These are phyloP conservation scores for Dactylorhiza incarnata DNA, from an alignment of 106 monocot species.

Conservation along the genomic window DNA sequence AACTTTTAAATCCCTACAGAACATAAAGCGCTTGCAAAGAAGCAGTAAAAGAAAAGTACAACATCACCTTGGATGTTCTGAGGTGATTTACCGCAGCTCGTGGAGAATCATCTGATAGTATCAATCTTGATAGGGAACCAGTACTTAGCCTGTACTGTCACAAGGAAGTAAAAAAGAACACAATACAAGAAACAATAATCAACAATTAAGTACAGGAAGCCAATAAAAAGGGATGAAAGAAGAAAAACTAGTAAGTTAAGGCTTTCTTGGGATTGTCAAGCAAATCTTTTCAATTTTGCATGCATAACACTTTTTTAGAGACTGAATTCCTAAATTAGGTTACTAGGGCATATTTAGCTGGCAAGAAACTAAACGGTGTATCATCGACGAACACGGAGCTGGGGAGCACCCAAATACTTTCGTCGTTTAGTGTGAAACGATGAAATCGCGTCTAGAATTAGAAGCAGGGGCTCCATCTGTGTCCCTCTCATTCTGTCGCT, in stretches of 20 bases:
- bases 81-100: slow-evolving; percentile 82
- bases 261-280: not conserved
- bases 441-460: too few relatives aligned
- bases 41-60: not conserved
- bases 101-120: slow-evolving; percentile 94
- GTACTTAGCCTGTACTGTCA: slow-evolving; percentile 72
- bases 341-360: too few relatives aligned
- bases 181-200: not conserved
- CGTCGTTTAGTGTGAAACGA: too few relatives aligned
- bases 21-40: not conserved
- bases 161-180: not conserved
- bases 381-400: too few relatives aligned
- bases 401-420: too few relatives aligned
- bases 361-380: too few relatives aligned
- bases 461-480: too few relatives aligned
- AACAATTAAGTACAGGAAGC: not conserved
- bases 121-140: slow-evolving; percentile 79
- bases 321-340: not conserved
- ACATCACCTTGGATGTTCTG: slow-evolving; percentile 68
- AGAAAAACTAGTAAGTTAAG: not conserved
- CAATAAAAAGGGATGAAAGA: not conserved
- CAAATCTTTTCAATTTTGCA: not conserved
- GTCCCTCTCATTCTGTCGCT: too few relatives aligned
- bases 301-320: not conserved
- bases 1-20: not conserved